A percentile compares a stretch with the other conserved stretches of the same genome.
Evolutionary conservation across 495 filamentous ascomycete genomes (phyloP).

Genomic region (Trichoderma gamsii): DNA sequence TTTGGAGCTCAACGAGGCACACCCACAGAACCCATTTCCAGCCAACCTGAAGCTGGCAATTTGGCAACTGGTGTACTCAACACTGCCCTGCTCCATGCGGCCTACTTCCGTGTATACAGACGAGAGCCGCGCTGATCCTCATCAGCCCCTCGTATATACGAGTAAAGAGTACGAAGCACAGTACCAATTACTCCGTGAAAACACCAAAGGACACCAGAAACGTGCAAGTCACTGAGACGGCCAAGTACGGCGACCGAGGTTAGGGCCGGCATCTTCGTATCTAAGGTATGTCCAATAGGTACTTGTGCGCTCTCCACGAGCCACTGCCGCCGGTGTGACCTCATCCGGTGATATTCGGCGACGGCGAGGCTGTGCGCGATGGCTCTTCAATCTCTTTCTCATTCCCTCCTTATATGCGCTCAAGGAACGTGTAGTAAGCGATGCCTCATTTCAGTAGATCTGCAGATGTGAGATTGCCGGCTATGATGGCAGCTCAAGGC

Average conservation of each 20-base stretch:
- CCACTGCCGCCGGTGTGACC: neutral
- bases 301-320: neutral
- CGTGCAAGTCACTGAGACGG: neutral
- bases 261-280: neutral
- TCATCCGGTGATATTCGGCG: too few relatives aligned
- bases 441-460: neutral
- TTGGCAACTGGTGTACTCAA: neutral
- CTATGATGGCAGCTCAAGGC: neutral
- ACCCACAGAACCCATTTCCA: neutral
- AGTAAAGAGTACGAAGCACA: neutral
- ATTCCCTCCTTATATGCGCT: too few relatives aligned
- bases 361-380: too few relatives aligned
- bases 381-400: too few relatives aligned
- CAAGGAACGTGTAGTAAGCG: neutral
- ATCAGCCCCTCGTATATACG: slow-evolving; percentile 9
- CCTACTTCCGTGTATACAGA: neutral
- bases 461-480: slow-evolving; percentile 1
- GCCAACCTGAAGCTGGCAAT: neutral
- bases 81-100: neutral
- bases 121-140: slow-evolving; percentile 1
- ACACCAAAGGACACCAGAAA: neutral
- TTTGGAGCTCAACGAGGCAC: neutral
- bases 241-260: neutral
- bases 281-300: neutral
- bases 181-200: neutral